Evolutionary conservation across 1,284 basidiomycete species (phyloP), one percentile per base, ranked within the genome.

Genomic region (Vanrija humicola): DNA sequence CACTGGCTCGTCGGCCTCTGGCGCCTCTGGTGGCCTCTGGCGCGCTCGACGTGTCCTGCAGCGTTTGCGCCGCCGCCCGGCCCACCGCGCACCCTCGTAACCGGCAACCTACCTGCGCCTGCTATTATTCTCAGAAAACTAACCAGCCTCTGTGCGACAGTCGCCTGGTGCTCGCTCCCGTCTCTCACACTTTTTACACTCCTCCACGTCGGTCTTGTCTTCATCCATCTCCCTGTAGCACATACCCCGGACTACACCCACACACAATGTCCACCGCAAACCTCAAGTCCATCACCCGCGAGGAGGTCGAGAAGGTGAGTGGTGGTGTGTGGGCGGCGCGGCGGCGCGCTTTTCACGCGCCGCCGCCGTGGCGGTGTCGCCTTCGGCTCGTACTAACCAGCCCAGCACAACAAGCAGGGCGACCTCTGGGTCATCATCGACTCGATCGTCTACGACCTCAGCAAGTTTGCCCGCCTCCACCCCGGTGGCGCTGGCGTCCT

Each of bases 351-450:
- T 23, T 23, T 23, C 21, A 23, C 21, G 21, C 21, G 21, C 21
- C 21, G 21, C 21, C 21, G 21, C 21, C 21, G 21, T 5, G 21
- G 3, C 2, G 21, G 21, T 23, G 21, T 3, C 21, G 2, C 21
- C 3, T 23, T 23, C 3, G 21, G 21, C 28, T 16, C 28, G 28
- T 6, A 6, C 38, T 40, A 29, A 5, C 8, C 48, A 18, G 0
- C 28, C n/a, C 53, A 90, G 87, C 89, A 90, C 76, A 87, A 88
- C 79, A 85, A 83, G 69, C 81, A 83, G 62, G 87, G 84, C 34
- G 84, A 89, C 72, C 72, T 90, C 61, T 93, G 89, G 88, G 78
- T 91, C 63, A 82, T 90, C 59, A 81, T 94, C 64, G 90, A 93
- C 73, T 82, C 85, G 19, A 86, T 85, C 67, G 88, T 93, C 28